Percentiles rank a stretch among this genome's conserved stretches.
Conservation (phyloP, 371 early-diverging fungal species). For the Parasitella parasitica region DNA sequence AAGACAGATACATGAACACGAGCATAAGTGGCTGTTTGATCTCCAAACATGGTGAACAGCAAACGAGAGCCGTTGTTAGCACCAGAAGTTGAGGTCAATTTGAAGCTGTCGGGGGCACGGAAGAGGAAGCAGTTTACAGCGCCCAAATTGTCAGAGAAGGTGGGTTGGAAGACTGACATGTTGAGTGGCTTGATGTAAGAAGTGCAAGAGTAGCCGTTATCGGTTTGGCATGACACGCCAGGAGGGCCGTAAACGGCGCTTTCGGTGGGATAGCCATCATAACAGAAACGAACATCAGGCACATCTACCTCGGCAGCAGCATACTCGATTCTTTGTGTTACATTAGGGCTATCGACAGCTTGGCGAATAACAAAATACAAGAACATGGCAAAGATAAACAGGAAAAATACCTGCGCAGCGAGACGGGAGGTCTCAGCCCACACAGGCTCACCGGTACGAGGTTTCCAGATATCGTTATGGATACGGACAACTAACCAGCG, state of each 20-base stretch:
- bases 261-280: constrained; percentile 39
- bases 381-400: constrained; percentile 42
- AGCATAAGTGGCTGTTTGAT: constrained; percentile 27
- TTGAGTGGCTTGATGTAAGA: constrained; percentile 28
- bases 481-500: constrained; percentile 38
- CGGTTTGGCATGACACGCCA: constrained; percentile 41
- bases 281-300: constrained; percentile 51
- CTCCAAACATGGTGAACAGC: constrained; percentile 41
- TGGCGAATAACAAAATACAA: constrained; percentile 49
- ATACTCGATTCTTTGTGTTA: constrained; percentile 41
- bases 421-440: constrained; percentile 54
- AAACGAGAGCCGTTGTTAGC: constrained; percentile 43
- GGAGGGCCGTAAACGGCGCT: constrained; percentile 17
- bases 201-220: constrained; percentile 37
- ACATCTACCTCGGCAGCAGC: constrained; percentile 35
- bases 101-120: constrained; percentile 31
- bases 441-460: constrained; percentile 50
- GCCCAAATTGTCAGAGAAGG: constrained; percentile 40
- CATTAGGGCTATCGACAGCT: constrained; percentile 46
- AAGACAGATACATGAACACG: constrained; percentile 47
- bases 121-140: constrained; percentile 43
- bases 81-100: constrained; percentile 41
- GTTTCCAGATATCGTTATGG: constrained; percentile 49
- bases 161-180: constrained; percentile 39
- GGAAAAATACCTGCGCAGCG: constrained; percentile 37